These are phyloP conservation scores for Russula lepida DNA, from an alignment of 768 basidiomycete genomes.

Conservation along the genomic window DNA sequence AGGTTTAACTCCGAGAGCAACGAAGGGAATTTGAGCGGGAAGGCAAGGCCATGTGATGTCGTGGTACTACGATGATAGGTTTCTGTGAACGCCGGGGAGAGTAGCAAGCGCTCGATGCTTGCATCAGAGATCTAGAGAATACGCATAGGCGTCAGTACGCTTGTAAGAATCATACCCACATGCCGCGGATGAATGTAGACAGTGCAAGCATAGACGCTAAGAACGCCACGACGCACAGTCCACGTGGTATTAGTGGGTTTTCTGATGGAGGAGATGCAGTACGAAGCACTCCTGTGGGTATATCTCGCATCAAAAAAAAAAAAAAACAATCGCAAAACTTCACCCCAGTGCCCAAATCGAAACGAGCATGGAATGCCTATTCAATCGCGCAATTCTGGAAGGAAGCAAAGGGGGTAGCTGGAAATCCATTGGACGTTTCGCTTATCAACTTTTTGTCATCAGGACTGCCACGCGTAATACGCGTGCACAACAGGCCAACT, in stretches of 20 bases:
- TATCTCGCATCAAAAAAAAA: background rate
- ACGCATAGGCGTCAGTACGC: conserved; percentile 1
- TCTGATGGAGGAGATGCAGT: conserved; percentile 2
- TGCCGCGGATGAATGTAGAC: background rate
- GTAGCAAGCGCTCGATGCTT: conserved; percentile 52
- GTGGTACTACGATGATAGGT: conserved; percentile 55
- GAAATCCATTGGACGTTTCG: background rate
- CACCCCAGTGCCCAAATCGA: background rate
- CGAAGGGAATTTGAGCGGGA: conserved; percentile 76
- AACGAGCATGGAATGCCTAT: background rate
- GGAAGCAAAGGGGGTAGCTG: background rate
- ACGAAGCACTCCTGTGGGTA: background rate
- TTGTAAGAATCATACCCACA: background rate
- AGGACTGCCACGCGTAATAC: background rate
- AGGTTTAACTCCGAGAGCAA: conserved; percentile 71
- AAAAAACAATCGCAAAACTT: background rate
- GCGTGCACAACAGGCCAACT: background rate
- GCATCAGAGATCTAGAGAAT: conserved; percentile 44
- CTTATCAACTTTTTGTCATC: background rate
- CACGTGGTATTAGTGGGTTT: background rate
- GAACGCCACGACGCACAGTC: conserved; percentile 4
- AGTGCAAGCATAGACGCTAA: conserved; percentile 2
- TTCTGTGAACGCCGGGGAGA: conserved; percentile 52
- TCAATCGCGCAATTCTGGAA: background rate
- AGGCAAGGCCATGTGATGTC: conserved; percentile 53